Evolutionary conservation across 306 rosid species (phyloP).

Genomic region (Medicago lupulina): DNA sequence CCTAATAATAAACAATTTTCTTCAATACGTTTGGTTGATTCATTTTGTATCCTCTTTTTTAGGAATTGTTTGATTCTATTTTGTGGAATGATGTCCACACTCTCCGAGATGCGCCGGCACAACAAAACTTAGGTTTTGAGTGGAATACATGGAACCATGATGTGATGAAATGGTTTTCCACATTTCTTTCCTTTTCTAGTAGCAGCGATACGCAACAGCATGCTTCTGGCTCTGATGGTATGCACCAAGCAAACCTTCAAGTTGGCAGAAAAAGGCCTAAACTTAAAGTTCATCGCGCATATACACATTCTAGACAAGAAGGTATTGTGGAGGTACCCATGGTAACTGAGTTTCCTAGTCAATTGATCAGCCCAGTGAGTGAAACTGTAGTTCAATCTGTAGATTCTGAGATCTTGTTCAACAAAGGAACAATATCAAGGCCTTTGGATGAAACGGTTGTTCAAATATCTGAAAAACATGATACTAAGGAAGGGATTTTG

Average conservation of each 20-base stretch:
- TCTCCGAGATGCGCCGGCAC: slow-evolving; percentile 59
- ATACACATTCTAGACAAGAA: slow-evolving; percentile 53
- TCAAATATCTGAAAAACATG: slow-evolving; percentile 48
- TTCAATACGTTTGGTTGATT: slow-evolving; percentile 34
- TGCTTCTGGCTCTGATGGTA: slow-evolving; percentile 56
- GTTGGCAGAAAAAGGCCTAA: slow-evolving; percentile 71
- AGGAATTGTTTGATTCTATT: slow-evolving; percentile 79
- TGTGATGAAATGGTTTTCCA: slow-evolving; percentile 78
- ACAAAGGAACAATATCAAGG: slow-evolving; percentile 54
- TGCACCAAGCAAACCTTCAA: slow-evolving; percentile 61
- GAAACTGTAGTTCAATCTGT: slow-evolving; percentile 35
- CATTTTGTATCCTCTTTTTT: slow-evolving; percentile 41
- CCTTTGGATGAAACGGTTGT: slow-evolving; percentile 48
- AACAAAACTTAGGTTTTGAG: slow-evolving; percentile 63
- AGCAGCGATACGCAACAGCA: slow-evolving; percentile 50
- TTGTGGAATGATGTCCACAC: slow-evolving; percentile 71
- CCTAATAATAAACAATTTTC: too few species aligned
- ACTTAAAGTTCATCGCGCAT: slow-evolving; percentile 88
- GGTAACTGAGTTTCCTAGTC: slow-evolving; percentile 48
- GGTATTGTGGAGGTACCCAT: slow-evolving; percentile 50
- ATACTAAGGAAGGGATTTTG: slow-evolving; percentile 34
- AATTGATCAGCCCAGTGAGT: slow-evolving; percentile 56
- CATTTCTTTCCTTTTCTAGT: slow-evolving; percentile 52
- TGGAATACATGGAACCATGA: slow-evolving; percentile 93
- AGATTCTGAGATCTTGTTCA: slow-evolving; percentile 48